A percentile compares a stretch with the other conserved stretches of the same genome.
Conservation (phyloP, 2,329 filamentous ascomycete species). For the Chalaropsis thielavioides region DNA sequence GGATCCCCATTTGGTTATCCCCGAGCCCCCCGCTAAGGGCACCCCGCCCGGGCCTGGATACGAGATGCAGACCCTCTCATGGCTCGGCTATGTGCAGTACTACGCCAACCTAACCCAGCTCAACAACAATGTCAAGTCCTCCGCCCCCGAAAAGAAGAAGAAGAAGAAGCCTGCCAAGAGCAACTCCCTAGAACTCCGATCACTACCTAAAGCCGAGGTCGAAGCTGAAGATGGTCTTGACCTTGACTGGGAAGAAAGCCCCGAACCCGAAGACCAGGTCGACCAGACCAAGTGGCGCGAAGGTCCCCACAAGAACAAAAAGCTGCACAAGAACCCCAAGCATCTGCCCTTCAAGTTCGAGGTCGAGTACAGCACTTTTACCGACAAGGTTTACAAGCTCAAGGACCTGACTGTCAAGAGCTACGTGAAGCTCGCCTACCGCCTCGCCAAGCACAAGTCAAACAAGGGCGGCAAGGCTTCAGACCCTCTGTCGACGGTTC, state of each 20-base stretch:
- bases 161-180: slow-evolving; percentile 20
- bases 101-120: slow-evolving; percentile 86
- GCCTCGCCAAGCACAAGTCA: slow-evolving; percentile 45
- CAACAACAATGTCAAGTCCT: slow-evolving; percentile 50
- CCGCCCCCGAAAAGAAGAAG: slow-evolving; percentile 20
- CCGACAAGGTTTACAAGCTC: slow-evolving; percentile 60
- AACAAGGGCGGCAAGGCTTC: neutral
- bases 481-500: neutral
- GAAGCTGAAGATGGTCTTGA: neutral
- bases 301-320: slow-evolving; percentile 47
- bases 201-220: neutral
- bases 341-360: slow-evolving; percentile 57
- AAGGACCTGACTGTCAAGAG: slow-evolving; percentile 73
- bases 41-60: slow-evolving; percentile 78
- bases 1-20: slow-evolving; percentile 49
- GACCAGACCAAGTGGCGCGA: slow-evolving; percentile 42
- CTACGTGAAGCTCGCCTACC: slow-evolving; percentile 62
- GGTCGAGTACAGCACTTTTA: slow-evolving; percentile 73
- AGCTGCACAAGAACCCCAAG: slow-evolving; percentile 38
- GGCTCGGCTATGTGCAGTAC: slow-evolving; percentile 75
- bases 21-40: slow-evolving; percentile 56
- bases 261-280: slow-evolving; percentile 19
- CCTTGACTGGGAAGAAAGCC: too few relatives aligned
- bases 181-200: slow-evolving; percentile 11
- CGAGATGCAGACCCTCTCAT: slow-evolving; percentile 64